These are phyloP conservation scores for Ophiostoma angusticollis DNA, from an alignment of 2,329 filamentous ascomycete genomes.

Conservation along the genomic window DNA sequence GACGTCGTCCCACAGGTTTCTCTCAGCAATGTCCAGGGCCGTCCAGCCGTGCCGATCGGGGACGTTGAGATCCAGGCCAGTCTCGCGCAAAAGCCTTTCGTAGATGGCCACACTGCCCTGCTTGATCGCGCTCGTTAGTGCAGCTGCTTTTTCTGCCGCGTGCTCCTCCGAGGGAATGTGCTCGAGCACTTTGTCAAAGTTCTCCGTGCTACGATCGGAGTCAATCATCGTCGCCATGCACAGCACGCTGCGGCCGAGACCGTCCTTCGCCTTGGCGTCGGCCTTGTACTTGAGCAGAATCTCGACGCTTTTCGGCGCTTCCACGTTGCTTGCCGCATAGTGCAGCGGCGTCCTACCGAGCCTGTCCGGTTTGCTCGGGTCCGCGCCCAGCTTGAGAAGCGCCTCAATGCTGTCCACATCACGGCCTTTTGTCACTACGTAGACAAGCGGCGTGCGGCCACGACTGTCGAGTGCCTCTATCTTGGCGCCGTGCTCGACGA, in stretches of 20 bases:
- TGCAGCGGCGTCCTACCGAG: not conserved
- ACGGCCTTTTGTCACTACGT: not conserved
- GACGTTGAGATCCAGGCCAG: slow-evolving; percentile 3
- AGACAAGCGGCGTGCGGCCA: slow-evolving; percentile 10
- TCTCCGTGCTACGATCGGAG: no score
- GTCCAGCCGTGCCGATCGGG: slow-evolving; percentile 6
- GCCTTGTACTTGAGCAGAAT: not conserved
- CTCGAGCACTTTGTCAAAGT: not conserved
- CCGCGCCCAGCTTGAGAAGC: slow-evolving; percentile 8
- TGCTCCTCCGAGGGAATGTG: not conserved
- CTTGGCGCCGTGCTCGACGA: slow-evolving; percentile 4
- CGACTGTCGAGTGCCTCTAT: slow-evolving; percentile 4
- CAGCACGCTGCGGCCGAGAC: slow-evolving; percentile 2
- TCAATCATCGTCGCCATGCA: not conserved
- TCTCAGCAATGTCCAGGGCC: slow-evolving; percentile 2
- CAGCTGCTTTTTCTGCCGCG: not conserved
- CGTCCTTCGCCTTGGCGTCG: not conserved
- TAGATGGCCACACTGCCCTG: not conserved
- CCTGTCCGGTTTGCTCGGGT: not conserved
- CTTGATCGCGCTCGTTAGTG: not conserved
- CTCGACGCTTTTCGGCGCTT: not conserved
- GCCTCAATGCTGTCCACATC: not conserved
- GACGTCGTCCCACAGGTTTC: not conserved
- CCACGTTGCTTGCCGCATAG: not conserved
- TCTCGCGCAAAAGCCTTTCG: not conserved